Evolutionary conservation across 192 early-diverging fungal genomes (phyloP).

Genomic region (Polychytrium aggregatum): DNA sequence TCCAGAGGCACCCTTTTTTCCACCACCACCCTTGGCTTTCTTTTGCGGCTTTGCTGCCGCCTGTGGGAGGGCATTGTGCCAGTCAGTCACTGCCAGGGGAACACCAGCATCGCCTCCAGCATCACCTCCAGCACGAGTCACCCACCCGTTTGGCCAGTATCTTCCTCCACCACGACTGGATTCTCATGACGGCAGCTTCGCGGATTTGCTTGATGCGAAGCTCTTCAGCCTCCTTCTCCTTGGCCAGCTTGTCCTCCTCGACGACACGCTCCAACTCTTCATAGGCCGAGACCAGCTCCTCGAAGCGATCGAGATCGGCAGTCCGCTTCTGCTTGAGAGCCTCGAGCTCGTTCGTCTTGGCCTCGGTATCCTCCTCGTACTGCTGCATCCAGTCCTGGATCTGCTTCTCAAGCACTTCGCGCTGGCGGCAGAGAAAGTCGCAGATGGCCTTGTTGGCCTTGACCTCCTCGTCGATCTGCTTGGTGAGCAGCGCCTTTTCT

Average conservation of each 20-base stretch:
- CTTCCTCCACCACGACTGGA: constrained; percentile 37
- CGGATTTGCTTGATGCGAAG: constrained; percentile 13
- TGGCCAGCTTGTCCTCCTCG: constrained; percentile 30
- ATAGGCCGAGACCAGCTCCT: constrained; percentile 40
- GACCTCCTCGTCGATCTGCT: constrained; percentile 32
- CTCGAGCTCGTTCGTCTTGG: constrained; percentile 38
- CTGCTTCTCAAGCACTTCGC: constrained; percentile 33
- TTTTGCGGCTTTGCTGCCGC: neutral
- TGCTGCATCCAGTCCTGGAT: constrained; percentile 53
- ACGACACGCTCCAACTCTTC: constrained; percentile 43
- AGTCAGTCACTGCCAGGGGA: neutral
- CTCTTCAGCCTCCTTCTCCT: constrained; percentile 33
- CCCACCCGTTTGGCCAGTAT: constrained; percentile 1
- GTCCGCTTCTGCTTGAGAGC: constrained; percentile 33
- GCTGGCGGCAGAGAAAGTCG: constrained; percentile 36
- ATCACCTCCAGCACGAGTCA: neutral
- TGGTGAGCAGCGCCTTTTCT: constrained; percentile 21
- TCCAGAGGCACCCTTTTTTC: neutral
- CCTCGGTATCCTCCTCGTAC: constrained; percentile 54
- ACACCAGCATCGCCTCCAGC: neutral
- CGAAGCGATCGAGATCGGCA: constrained; percentile 42
- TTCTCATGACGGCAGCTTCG: constrained; percentile 16
- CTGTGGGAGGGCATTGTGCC: neutral
- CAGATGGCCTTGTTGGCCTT: constrained; percentile 40
- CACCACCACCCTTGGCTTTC: neutral